These are phyloP conservation scores for Sporothrix globosa DNA, from an alignment of 2,329 filamentous ascomycete genomes.

Conservation along the genomic window DNA sequence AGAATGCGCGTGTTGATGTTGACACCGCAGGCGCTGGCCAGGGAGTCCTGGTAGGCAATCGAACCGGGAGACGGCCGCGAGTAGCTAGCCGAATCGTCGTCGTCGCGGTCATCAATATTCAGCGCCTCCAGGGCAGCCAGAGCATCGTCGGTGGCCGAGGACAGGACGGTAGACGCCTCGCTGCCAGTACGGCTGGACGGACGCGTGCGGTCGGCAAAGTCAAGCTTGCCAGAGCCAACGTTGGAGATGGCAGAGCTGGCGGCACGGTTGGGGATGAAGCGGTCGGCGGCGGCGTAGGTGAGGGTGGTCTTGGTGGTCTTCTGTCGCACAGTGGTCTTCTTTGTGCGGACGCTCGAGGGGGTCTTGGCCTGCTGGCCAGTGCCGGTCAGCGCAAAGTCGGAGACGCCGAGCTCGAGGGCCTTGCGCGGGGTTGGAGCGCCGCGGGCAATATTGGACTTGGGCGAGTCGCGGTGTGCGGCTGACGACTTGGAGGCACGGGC, in stretches of 20 bases:
- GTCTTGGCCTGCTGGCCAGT: slow-evolving; percentile 68
- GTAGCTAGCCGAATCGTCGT: slow-evolving; percentile 69
- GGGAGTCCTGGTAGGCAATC: slow-evolving; percentile 48
- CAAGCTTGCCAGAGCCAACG: slow-evolving; percentile 80
- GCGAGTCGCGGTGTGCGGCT: slow-evolving; percentile 77
- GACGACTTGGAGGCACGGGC: slow-evolving; percentile 68
- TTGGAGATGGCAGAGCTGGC: slow-evolving; percentile 88
- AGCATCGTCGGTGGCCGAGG: slow-evolving; percentile 78
- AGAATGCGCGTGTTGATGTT: slow-evolving; percentile 93
- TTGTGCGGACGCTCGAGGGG: slow-evolving; percentile 60
- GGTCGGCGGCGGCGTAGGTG: slow-evolving; percentile 79
- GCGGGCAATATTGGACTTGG: slow-evolving; percentile 93
- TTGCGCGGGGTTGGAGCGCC: slow-evolving; percentile 75
- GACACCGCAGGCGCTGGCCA: slow-evolving; percentile 61
- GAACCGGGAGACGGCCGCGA: slow-evolving; percentile 83
- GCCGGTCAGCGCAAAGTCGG: slow-evolving; percentile 87
- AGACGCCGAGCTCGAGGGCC: slow-evolving; percentile 83
- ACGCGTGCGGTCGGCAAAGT: slow-evolving; percentile 68
- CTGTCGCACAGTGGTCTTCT: slow-evolving; percentile 60
- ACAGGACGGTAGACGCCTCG: slow-evolving; percentile 67
- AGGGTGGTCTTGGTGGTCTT: slow-evolving; percentile 74
- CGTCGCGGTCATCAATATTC: slow-evolving; percentile 69
- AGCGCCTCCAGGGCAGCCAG: slow-evolving; percentile 78
- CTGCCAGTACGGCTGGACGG: slow-evolving; percentile 69
- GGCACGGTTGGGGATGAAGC: slow-evolving; percentile 92